These are phyloP conservation scores for Globisporangium sylvaticum DNA, from an alignment of 352 stramenopile species.

Conservation along the genomic window DNA sequence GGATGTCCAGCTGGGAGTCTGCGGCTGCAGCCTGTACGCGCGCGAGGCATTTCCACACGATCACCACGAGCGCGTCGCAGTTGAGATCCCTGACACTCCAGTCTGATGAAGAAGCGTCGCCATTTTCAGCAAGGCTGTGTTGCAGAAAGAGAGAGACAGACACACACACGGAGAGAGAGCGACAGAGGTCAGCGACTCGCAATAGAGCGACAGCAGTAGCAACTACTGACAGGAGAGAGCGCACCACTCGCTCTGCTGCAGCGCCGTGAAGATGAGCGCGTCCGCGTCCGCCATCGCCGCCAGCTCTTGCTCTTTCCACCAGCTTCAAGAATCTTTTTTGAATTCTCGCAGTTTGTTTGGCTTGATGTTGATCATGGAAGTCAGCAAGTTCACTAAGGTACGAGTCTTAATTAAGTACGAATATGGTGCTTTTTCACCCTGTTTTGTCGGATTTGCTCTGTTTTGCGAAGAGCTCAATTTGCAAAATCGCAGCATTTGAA, in stretches of 20 bases:
- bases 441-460: neutral
- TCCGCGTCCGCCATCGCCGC: slow-evolving; percentile 39
- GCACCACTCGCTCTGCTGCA: slow-evolving; percentile 51
- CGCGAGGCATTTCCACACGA: slow-evolving; percentile 44
- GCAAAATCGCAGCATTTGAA: neutral
- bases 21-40: slow-evolving; percentile 28
- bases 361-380: neutral
- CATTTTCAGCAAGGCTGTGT: neutral
- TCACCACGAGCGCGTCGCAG: slow-evolving; percentile 39
- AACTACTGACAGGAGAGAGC: neutral
- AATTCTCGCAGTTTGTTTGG: neutral
- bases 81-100: slow-evolving; percentile 29
- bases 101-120: neutral
- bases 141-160: neutral
- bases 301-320: neutral
- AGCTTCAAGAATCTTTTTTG: slow-evolving; percentile 1
- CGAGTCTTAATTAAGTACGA: neutral
- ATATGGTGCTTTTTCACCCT: neutral
- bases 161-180: neutral
- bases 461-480: neutral
- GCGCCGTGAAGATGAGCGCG: slow-evolving; percentile 38
- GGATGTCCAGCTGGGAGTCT: slow-evolving; percentile 22
- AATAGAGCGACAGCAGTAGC: neutral
- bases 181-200: neutral
- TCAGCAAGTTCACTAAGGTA: neutral